Conservation (phyloP, 257 asterid genomes). For the Lycium ferocissimum region DNA sequence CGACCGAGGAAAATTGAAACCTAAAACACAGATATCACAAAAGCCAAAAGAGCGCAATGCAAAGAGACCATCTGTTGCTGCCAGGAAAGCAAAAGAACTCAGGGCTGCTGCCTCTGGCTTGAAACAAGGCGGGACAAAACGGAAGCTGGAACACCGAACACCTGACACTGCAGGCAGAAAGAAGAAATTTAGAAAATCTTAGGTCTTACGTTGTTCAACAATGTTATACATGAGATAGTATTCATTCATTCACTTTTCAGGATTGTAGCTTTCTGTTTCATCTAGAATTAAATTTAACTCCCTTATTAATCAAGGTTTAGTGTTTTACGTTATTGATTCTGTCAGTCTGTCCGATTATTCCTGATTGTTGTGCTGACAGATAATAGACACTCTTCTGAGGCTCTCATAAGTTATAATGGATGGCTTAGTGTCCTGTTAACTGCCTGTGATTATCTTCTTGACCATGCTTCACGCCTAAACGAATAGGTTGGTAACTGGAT, state of each 20-base stretch:
- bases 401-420: background rate
- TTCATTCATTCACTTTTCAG: slow-evolving; percentile 9
- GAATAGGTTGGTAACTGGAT: background rate
- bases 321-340: background rate
- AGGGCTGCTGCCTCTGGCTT: slow-evolving; percentile 46
- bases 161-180: slow-evolving; percentile 60
- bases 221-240: background rate
- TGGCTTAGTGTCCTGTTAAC: background rate
- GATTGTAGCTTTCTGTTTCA: background rate
- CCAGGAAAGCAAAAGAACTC: slow-evolving; percentile 65
- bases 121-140: slow-evolving; percentile 59
- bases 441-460: background rate
- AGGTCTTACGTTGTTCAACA: slow-evolving; percentile 32
- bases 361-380: background rate
- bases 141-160: slow-evolving; percentile 65
- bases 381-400: background rate
- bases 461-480: background rate
- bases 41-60: slow-evolving; percentile 38
- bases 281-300: background rate
- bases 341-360: background rate
- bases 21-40: slow-evolving; percentile 37
- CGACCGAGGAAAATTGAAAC: slow-evolving; percentile 37
- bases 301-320: background rate
- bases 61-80: slow-evolving; percentile 90
- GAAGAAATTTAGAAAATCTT: slow-evolving; percentile 72